Evolutionary conservation across 345 rosid species (phyloP), one percentile per base, ranked within the genome.

Genomic region (Murraya paniculata): DNA sequence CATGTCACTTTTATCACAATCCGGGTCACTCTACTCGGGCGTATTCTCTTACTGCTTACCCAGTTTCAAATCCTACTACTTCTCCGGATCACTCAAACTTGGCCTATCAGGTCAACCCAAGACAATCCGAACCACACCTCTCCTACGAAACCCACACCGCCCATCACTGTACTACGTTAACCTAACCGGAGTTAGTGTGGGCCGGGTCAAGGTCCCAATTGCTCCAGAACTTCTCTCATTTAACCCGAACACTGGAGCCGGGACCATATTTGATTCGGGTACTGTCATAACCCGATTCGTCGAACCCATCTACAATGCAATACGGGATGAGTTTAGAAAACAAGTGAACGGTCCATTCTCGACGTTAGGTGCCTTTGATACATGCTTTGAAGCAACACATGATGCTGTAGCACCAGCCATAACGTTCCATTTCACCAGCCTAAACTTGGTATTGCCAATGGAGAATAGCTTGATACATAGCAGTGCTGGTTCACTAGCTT

Each of bases 391-490:
- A 2, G 86, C 90, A 65, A 81, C 89, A 53, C 71, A 74, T 27
- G 89, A 89, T 33, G 85, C 78, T 0, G 74, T 66, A 57, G 83
- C 89, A 0, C 98, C 98, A 13, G 68, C 72, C 9, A 76, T 94
- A 59, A 88, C 93, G 18, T 36, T 93, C 38, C 95, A 88, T 77
- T 85, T 93, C 76, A 77, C 82, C 69, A 93, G 89, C 27, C 70
- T 95, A 80, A 84, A 91, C 69, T 19, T 93, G 86, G 79, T 28
- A 55, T 74, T 95, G 86, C 98, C 98, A 0, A 39, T 87, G 86
- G 97, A 94, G 89, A 95, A 95, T 80, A 89, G 90, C 85, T 82
- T 93, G 78, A 88, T 95, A 19, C 98, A 94, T 62, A 89, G 97
- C 77, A 89, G 95, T 75, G 85, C 95, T 8, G 98, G 97, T 10